Percentiles rank a stretch among this genome's conserved stretches.
These are phyloP conservation scores for Metschnikowia vanudenii DNA, from an alignment of 805 yeast genomes.

Conservation along the genomic window DNA sequence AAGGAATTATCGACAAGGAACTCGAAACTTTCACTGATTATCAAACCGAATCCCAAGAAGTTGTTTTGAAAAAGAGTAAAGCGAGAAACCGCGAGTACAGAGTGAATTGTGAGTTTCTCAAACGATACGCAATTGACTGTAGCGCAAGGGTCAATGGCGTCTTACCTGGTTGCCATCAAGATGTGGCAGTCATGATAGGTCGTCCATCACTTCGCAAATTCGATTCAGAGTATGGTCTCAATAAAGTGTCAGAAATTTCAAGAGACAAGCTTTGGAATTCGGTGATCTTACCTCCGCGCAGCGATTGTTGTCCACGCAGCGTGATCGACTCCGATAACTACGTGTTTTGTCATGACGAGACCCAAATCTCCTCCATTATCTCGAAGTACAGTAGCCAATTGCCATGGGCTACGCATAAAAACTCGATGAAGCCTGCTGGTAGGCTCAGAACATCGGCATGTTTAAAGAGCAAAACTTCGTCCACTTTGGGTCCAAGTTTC, in stretches of 20 bases:
- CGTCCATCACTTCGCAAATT: conserved; percentile 6
- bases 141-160: conserved; percentile 12
- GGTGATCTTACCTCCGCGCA: conserved; percentile 52
- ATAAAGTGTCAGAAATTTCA: conserved; percentile 14
- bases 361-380: conserved; percentile 13
- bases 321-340: conserved; percentile 24
- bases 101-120: conserved; percentile 18
- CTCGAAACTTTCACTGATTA: neutral
- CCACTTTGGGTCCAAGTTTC: conserved; percentile 14
- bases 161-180: conserved; percentile 10
- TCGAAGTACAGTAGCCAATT: conserved; percentile 24
- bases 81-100: conserved; percentile 17
- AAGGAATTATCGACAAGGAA: neutral
- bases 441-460: conserved; percentile 18
- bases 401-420: conserved; percentile 25
- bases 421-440: conserved; percentile 37
- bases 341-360: conserved; percentile 25
- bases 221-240: conserved; percentile 6
- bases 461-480: conserved; percentile 10
- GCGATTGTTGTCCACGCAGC: conserved; percentile 33
- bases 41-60: conserved; percentile 1
- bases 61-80: neutral
- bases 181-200: conserved; percentile 2
- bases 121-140: conserved; percentile 20
- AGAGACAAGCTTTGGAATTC: conserved; percentile 19